A percentile compares a stretch with the other conserved stretches of the same genome.
Evolutionary conservation across 306 rosid genomes (phyloP).

Genomic region (Mimosa pudica): DNA sequence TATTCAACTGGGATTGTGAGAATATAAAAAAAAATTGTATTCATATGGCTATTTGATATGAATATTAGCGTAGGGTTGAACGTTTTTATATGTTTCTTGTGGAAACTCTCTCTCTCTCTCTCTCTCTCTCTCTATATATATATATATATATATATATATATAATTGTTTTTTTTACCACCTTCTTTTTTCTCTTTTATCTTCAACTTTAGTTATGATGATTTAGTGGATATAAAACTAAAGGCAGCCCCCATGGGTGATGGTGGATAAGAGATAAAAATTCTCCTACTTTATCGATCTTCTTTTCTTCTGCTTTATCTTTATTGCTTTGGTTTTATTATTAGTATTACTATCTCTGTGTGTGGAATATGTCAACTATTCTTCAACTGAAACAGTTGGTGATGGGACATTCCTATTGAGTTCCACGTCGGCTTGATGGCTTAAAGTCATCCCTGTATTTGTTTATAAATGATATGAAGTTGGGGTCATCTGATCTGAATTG

Average conservation of each 20-base stretch:
- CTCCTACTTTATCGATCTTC: constrained; percentile 1
- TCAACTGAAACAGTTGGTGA: constrained; percentile 69
- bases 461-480: neutral
- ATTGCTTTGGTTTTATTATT: constrained; percentile 42
- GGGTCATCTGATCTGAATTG: neutral
- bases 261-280: constrained; percentile 43
- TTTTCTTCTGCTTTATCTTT: constrained; percentile 25
- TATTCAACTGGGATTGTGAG: neutral
- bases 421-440: constrained; percentile 59
- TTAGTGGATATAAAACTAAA: constrained; percentile 15
- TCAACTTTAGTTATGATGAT: constrained; percentile 13
- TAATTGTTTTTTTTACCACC: constrained; percentile 1
- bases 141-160: too few relatives aligned
- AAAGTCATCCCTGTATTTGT: constrained; percentile 35
- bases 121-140: too few relatives aligned
- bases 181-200: constrained; percentile 22
- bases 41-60: constrained; percentile 5
- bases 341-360: neutral
- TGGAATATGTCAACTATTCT: constrained; percentile 26
- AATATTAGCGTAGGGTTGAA: neutral
- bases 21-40: constrained; percentile 3
- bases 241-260: constrained; percentile 33
- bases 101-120: neutral
- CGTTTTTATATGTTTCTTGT: constrained; percentile 7
- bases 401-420: constrained; percentile 58